phyloP scores from a whole-genome alignment of 352 stramenopile genomes.

The Phytophthora syringae region DNA sequence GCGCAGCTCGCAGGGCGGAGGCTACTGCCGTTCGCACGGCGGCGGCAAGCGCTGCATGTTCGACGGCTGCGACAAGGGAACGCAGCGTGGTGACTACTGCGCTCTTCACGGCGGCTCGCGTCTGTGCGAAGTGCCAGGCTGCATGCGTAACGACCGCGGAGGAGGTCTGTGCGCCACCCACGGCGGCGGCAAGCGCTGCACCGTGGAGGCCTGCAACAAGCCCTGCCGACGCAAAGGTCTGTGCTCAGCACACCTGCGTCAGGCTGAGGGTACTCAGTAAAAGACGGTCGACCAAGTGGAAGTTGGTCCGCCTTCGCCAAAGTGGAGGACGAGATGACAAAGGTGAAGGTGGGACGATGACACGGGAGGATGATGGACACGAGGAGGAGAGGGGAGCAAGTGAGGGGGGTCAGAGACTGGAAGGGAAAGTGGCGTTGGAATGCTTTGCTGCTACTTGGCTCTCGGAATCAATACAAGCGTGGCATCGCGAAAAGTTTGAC shows the following conservation, averaged over 20 bases:
- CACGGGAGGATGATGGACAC: constrained; percentile 7
- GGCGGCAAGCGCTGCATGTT: constrained; percentile 89
- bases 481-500: constrained; percentile 24
- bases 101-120: constrained; percentile 86
- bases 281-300: constrained; percentile 32
- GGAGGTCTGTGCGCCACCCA: constrained; percentile 75
- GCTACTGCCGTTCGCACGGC: constrained; percentile 86
- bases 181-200: constrained; percentile 86
- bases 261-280: constrained; percentile 32
- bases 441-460: constrained; percentile 23
- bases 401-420: constrained; percentile 37
- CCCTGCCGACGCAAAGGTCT: constrained; percentile 83
- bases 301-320: constrained; percentile 20
- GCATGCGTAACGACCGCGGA: constrained; percentile 87
- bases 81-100: constrained; percentile 88
- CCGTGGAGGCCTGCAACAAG: constrained; percentile 67
- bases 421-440: constrained; percentile 31
- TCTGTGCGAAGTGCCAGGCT: constrained; percentile 80
- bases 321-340: constrained; percentile 19
- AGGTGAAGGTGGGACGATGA: constrained; percentile 35
- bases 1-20: constrained; percentile 78
- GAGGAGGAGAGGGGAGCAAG: constrained; percentile 18
- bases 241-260: constrained; percentile 79
- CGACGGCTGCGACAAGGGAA: constrained; percentile 86
- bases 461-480: constrained; percentile 35